Base-by-base conservation (phyloP, 345 rosid species). In the Acer campestre region DNA sequence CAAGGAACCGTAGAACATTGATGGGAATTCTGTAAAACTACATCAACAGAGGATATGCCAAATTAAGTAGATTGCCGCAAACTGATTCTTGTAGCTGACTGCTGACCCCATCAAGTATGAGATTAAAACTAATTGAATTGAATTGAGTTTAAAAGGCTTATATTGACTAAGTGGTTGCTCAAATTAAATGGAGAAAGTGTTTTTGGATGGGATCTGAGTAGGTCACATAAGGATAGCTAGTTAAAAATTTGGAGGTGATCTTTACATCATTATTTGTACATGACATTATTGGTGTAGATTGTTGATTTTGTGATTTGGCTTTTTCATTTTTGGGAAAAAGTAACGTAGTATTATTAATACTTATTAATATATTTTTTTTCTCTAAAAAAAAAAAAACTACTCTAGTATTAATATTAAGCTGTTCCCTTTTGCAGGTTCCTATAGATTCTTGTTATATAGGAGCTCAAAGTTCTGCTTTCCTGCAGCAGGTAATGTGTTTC, bases 361-460 rank as follows among this genome's bases (percentile, higher is more conserved):
- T 31, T 31, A 3, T 31, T 35, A 31, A 31, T 31, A 31, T 31
- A 4, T 35, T 35, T 35, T 35, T 35, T 35, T 4, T 35, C 38
- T 35, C 38, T 0, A 35, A 35, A 35, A 35, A 35, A 29, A 29
- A 31, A 4, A 35, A 35, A 4, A 4, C 6, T 35, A 35, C 6
- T 35, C 38, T 35, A 35, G 38, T 35, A 55, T 75, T 31, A 25
- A 25, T 25, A 31, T 67, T 68, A 20, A 46, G 64, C 61, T 53
- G 46, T 40, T 71, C 63, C 42, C 48, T 87, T 59, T 51, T 85
- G 75, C 86, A 95, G 97, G 92, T 95, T 77, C 98, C 99, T 67
- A 91, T 93, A 79, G 99, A 93, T 82, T 93, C 94, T 31, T 93
- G 97, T 83, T 95, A 86, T 84, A 80, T 95, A 18, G 97, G 99